Evolutionary conservation across 2,329 filamentous ascomycete species (phyloP), one percentile per base, ranked within the genome.

Genomic region (Fusarium equiseti): DNA sequence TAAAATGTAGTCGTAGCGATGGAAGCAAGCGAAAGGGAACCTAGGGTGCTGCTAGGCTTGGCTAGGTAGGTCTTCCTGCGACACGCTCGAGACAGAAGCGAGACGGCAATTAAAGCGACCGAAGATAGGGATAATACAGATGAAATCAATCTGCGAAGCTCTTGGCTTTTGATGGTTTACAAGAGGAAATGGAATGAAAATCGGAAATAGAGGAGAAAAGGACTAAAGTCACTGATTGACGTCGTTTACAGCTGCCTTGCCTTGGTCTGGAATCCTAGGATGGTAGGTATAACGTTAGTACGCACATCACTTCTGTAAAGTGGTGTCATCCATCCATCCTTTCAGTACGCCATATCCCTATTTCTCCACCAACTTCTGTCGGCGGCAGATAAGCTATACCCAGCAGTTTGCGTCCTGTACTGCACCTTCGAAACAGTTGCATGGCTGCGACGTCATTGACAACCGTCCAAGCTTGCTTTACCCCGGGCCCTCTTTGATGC

Each of bases 391-490:
- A 54, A 68, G 56, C 27, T 66, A 27, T 31, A 31, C 31, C 53
- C 58, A 67, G 53, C 57, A 43, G 63, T 66, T 69, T 55, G 43
- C 68, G 44, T 64, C 40, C 48, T 57, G 29, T 67, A 52, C 54
- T 70, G 58, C 70, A 67, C 50, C 55, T 67, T 57, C 51, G 66
- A 70, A 72, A 72, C 70, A 71, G 53, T 45, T 61, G 61, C 68
- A 51, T 66, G 56, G 50, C 31, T 51, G 50, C 70, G 72, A 76
- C 74, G 74, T 76, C 74, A 76, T 76, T 57, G 59, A 68, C 54
- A 49, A 59, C 50, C 18, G 38, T 52, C 52, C 38, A 66, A 71
- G 68, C 73, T 73, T 76, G 73, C 54, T 75, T 75, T 73, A 42
- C 46, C 54, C 53, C 54, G 50, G 60, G 49, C 42, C 32, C 51